Conservation (phyloP, 306 rosid species). For the Begonia fuchsioides region DNA sequence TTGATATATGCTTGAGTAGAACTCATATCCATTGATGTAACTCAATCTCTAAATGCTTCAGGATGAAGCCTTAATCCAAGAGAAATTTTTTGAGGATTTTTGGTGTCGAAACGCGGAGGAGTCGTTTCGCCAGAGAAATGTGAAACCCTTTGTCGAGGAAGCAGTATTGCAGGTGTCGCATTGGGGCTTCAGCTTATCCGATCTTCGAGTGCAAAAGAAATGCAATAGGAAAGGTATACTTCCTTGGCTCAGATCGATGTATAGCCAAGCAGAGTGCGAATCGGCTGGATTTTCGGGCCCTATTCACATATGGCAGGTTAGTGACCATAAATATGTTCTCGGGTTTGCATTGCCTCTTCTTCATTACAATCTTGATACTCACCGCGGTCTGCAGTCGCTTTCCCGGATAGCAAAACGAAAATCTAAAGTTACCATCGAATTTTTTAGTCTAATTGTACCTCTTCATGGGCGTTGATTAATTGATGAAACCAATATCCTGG, state of each 20-base stretch:
- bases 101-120: slow-evolving; percentile 82
- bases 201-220: slow-evolving; percentile 63
- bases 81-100: slow-evolving; percentile 42
- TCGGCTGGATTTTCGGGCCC: slow-evolving; percentile 74
- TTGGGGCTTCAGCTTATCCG: slow-evolving; percentile 71
- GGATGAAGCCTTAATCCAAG: slow-evolving; percentile 67
- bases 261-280: slow-evolving; percentile 68
- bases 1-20: no score
- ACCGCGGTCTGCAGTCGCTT: neutral
- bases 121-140: slow-evolving; percentile 65
- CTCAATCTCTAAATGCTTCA: slow-evolving; percentile 2
- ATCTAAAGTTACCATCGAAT: no score
- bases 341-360: slow-evolving; percentile 2
- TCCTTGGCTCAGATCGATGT: slow-evolving; percentile 73
- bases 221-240: slow-evolving; percentile 56
- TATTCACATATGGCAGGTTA: slow-evolving; percentile 91
- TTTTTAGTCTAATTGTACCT: no score
- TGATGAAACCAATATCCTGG: no score
- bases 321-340: slow-evolving; percentile 2
- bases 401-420: no score
- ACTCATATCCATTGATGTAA: no score
- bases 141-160: slow-evolving; percentile 70
- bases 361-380: neutral
- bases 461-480: no score
- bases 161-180: slow-evolving; percentile 60